Base-by-base conservation (phyloP, 2,329 filamentous ascomycete species). In the Aspergillus fischeri region DNA sequence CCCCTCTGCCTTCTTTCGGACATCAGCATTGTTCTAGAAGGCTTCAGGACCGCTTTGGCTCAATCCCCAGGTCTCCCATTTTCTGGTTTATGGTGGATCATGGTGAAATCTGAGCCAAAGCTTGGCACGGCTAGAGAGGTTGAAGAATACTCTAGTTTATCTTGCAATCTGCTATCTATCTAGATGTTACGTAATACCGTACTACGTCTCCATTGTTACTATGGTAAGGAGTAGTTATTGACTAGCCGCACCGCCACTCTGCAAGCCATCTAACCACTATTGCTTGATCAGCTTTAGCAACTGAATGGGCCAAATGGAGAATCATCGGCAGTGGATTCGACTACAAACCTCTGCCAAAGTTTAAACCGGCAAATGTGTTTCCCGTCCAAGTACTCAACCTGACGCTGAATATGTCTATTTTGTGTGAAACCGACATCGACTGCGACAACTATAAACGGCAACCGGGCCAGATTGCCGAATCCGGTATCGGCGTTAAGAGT, bases 101-200 rank as follows among this genome's bases (percentile, higher is more conserved):
- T 21, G 14, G 42, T 49, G 58, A 44, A 52, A 56, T 56, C 52
- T 56, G 48, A 59, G 53, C 24, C 56, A 61, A 60, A 62, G 60
- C 60, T 62, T 62, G 60, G 60, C 60, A 47, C 54, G 14, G 32
- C 32, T 44, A 54, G 45, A 42, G 27, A 53, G 32, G 32, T 38
- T 38, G 14, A 38, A 38, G 14, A 38, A 14, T 35, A 17, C 32
- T 35, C 32, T 35, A 35, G 10, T 6, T 14, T 32, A 14, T 32
- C 29, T 35, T 35, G 29, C 32, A 35, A 17, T 35, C 32, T 14
- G 32, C 11, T 35, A 17, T 17, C 32, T 35, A 3, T 35, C 32
- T 17, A 35, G 11, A 17, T 14, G 29, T 14, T 35, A 14, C 29
- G 29, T 35, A 14, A 11, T 14, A 8, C 27, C 27, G 27, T 8